Percentiles rank a stretch among this genome's conserved stretches.
phyloP scores from a whole-genome alignment of 371 early-diverging fungal species.

The Smittium mucronatum region DNA sequence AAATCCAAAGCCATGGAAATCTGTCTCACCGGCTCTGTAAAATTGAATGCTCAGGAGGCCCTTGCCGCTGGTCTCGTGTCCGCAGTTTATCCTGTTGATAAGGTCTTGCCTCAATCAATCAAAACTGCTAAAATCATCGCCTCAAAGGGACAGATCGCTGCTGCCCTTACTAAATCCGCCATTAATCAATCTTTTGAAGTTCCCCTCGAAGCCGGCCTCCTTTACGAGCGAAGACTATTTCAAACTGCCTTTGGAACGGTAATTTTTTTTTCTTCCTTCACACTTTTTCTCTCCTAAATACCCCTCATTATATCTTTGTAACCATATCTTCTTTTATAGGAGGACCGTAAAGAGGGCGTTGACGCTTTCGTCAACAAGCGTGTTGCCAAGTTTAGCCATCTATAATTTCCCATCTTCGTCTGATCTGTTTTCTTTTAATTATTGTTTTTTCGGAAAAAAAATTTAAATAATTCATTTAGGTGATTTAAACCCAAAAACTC shows the following conservation, averaged over 20 bases:
- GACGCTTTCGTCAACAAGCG: slow-evolving; percentile 82
- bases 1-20: slow-evolving; percentile 98
- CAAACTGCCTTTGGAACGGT: slow-evolving; percentile 78
- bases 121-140: slow-evolving; percentile 83
- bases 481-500: too few relatives aligned
- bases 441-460: too few relatives aligned
- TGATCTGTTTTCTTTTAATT: too few relatives aligned
- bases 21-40: slow-evolving; percentile 71
- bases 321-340: slow-evolving; percentile 10
- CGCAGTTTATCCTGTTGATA: slow-evolving; percentile 74
- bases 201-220: slow-evolving; percentile 68
- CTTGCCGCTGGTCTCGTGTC: slow-evolving; percentile 75
- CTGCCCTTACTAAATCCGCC: slow-evolving; percentile 91
- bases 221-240: slow-evolving; percentile 89
- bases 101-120: slow-evolving; percentile 76
- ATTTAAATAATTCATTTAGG: too few relatives aligned
- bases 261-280: background rate
- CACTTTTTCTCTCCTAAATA: background rate
- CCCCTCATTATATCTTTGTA: background rate
- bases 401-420: slow-evolving; percentile 29
- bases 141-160: slow-evolving; percentile 65
- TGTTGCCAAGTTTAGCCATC: slow-evolving; percentile 71
- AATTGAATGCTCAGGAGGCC: slow-evolving; percentile 82
- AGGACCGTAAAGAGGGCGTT: slow-evolving; percentile 97
- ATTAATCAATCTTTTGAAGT: slow-evolving; percentile 86